These are phyloP conservation scores for Nannizziopsis barbatae DNA, from an alignment of 2,329 filamentous ascomycete species.

Conservation along the genomic window DNA sequence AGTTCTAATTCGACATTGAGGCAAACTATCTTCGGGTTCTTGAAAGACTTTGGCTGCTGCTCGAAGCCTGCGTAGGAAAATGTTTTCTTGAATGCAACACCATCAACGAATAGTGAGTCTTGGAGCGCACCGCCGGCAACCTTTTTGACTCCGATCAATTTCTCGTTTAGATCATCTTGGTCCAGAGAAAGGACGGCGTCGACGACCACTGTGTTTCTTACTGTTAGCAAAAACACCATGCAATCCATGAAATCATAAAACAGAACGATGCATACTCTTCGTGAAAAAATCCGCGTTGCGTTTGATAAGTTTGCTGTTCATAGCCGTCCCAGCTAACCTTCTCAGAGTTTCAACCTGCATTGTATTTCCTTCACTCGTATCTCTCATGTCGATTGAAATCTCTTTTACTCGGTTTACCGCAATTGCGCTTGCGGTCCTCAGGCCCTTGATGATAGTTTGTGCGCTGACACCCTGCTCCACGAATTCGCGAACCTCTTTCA, in stretches of 20 bases:
- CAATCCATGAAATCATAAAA: background rate
- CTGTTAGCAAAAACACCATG: conserved; percentile 8
- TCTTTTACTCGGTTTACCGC: conserved; percentile 99
- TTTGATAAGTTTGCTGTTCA: conserved; percentile 99
- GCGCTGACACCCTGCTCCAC: conserved; percentile 95
- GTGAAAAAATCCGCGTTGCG: conserved; percentile 95
- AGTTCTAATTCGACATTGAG: conserved; percentile 96
- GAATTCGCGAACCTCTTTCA: conserved; percentile 92
- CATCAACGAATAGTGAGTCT: conserved; percentile 92
- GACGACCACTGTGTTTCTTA: conserved; percentile 67
- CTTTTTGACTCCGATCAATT: conserved; percentile 96
- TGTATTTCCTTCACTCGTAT: conserved; percentile 70
- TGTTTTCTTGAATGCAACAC: conserved; percentile 99
- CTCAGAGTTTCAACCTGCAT: conserved; percentile 79
- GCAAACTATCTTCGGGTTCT: conserved; percentile 90
- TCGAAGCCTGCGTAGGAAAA: conserved; percentile 99
- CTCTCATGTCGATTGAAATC: conserved; percentile 59
- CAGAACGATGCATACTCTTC: conserved; percentile 55
- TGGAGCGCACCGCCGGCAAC: conserved; percentile 92
- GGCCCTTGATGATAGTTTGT: conserved; percentile 93
- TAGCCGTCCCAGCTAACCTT: conserved; percentile 87
- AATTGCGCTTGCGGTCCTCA: conserved; percentile 76
- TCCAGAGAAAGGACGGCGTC: conserved; percentile 91
- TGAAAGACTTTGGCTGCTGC: conserved; percentile 94
- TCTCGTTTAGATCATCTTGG: conserved; percentile 94